Evolutionary conservation across 331 rosid species (phyloP), one percentile per base, ranked within the genome.

Genomic region (Malus hybrid): DNA sequence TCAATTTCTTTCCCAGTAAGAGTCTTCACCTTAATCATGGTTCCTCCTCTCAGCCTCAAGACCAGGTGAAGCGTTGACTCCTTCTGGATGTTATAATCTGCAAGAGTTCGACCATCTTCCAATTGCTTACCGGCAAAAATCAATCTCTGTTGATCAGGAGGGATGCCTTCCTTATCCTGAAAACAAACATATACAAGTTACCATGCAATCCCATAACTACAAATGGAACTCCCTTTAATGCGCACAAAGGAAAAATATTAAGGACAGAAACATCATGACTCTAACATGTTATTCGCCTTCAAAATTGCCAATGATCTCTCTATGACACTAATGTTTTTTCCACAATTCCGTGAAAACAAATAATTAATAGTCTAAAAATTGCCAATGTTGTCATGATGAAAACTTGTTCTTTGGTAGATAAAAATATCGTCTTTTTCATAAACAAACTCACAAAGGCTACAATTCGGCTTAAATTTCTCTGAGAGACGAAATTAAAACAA

Each of bases 1-100:
- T 92, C 97, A 83, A 92, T 92, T 82, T 92, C 97, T 85, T 92
- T 92, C 69, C 97, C 97, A 22, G 97, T 92, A 8, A 92, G 86
- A 61, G 97, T 92, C 84, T 90, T 92, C 80, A 92, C 97, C 88
- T 92, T 92, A 69, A 92, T 92, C 97, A 92, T 76, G 69, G 74
- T 76, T 54, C 81, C 81, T 50, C 81, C 81, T 46, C 57, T 33
- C 56, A 78, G 34, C 64, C 81, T 64, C 71, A 78, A 64, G 54
- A 71, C 77, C 18, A 78, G 76, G 67, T 78, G 81, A 39, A 78
- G 76, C 6, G 76, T 63, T n/a, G 81, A 78, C 75, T 71, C 77
- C 76, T 70, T 78, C 54, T 62, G 76, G 10, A n/a, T 72, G 67
- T 79, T 72, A 24, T 79, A 79, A 29, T 79, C 82, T 36, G 82